Conservation (phyloP, 305 asterid species). For the Solanum aculeatissimum region DNA sequence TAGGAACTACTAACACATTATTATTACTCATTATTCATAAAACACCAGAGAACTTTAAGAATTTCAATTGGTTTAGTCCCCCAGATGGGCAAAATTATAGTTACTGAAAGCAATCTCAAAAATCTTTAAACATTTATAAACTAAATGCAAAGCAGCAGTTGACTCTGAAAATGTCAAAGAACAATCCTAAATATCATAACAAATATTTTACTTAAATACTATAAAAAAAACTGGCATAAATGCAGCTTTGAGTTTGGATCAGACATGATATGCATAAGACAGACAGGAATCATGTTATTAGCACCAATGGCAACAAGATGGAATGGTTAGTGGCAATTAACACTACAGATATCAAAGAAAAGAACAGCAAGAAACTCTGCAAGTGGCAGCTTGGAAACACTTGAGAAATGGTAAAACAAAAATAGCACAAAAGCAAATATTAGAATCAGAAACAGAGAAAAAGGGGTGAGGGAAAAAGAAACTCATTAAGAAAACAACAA, state of each 20-base stretch:
- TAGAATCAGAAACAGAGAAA: background rate
- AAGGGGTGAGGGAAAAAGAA: background rate
- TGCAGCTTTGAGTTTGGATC: background rate
- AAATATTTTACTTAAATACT: background rate
- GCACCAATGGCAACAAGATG: background rate
- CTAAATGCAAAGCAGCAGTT: background rate
- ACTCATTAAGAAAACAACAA: background rate
- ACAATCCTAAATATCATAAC: background rate
- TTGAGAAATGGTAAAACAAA: background rate
- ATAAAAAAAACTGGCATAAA: background rate
- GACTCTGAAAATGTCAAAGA: background rate
- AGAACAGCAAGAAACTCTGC: background rate
- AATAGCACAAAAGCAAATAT: background rate
- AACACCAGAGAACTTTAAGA: background rate
- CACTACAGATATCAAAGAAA: background rate
- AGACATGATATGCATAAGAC: background rate
- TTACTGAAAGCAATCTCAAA: background rate
- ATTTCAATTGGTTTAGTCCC: background rate
- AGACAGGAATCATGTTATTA: background rate
- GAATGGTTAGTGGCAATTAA: background rate
- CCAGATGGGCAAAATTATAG: background rate
- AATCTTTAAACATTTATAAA: background rate
- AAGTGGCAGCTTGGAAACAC: background rate
- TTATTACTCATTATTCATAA: background rate
- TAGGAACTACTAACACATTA: background rate